Evolutionary conservation across 495 filamentous ascomycete species (phyloP), one percentile per base, ranked within the genome.

Genomic region (Penicillium silybi): DNA sequence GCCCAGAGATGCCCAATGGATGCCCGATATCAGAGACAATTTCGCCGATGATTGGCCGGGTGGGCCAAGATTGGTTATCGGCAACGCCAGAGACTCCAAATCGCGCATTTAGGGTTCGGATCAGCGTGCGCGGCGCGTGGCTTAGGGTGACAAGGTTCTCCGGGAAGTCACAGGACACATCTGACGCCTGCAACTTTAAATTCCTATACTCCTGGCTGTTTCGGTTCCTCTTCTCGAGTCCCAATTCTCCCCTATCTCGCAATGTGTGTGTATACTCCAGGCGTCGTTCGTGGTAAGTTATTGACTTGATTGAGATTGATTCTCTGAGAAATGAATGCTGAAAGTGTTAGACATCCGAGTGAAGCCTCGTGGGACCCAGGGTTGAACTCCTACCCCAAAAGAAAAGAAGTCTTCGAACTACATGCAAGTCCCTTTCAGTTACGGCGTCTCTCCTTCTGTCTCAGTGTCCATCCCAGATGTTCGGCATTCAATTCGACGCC

Each of bases 401-500:
- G 26, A 29, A n/a, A n/a, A n/a, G 29, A 32, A 32, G 9, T 32
- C 11, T 32, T 32, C 29, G 8, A 32, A 32, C 4, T 10, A 32
- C 29, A 15, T 13, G 9, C 8, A 13, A 10, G 3, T 13, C 9
- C 2, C 10, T 32, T 15, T 15, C 9, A 4, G 13, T 11, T 32
- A 13, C 10, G 13, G 3, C 29, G 13, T 32, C 10, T 13, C 2
- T 13, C 1, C 0, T 10, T 26, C 32, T 27, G 7, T 18, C 13
- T 43, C 39, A 50, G 41, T 6, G 1, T 11, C 6, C 2, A 40
- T 17, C 29, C 10, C 27, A 60, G 39, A 54, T 54, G 50, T 62
- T 62, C 50, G 47, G 41, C n/a, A 59, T 62, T 38, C 59, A 62
- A 53, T 59, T 62, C 34, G 59, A 62, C 18, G 44, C 55, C 17